These are phyloP conservation scores for Ulvella scutata DNA, from an alignment of 139 green algal genomes.

Conservation along the genomic window DNA sequence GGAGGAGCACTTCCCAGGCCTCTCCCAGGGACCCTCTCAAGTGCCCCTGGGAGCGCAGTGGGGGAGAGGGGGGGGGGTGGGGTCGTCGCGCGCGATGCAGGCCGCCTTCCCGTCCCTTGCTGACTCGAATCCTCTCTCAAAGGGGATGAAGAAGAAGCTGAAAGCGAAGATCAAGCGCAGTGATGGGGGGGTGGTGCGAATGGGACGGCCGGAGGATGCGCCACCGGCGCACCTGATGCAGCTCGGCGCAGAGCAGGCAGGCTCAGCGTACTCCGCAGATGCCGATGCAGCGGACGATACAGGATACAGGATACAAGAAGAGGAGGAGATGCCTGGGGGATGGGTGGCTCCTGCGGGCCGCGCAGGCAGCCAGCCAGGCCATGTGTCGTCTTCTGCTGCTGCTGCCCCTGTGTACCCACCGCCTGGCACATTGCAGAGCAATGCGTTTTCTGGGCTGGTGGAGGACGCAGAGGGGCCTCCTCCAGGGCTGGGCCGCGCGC, in stretches of 20 bases:
- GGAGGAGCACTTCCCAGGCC: background rate
- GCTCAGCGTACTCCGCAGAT: no score
- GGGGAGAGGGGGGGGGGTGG: background rate
- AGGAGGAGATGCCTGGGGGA: no score
- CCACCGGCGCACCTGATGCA: background rate
- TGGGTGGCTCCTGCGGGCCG: no score
- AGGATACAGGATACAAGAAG: no score
- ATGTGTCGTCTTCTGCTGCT: no score
- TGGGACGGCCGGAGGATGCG: background rate
- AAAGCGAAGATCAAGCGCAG: background rate
- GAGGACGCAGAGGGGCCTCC: no score
- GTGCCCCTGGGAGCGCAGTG: background rate
- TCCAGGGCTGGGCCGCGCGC: no score
- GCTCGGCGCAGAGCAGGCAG: background rate
- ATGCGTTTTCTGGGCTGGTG: no score
- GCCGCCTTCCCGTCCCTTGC: background rate
- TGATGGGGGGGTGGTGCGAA: background rate
- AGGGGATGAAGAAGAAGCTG: background rate
- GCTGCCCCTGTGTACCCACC: no score
- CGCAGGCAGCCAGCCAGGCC: no score
- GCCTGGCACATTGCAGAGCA: no score
- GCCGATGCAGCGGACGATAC: no score
- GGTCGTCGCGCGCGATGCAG: background rate
- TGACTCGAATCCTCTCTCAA: background rate
- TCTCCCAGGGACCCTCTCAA: background rate